Percentiles rank a stretch among this genome's conserved stretches.
Conservation (phyloP, 2,329 filamentous ascomycete species). For the Penicillium sp. region DNA sequence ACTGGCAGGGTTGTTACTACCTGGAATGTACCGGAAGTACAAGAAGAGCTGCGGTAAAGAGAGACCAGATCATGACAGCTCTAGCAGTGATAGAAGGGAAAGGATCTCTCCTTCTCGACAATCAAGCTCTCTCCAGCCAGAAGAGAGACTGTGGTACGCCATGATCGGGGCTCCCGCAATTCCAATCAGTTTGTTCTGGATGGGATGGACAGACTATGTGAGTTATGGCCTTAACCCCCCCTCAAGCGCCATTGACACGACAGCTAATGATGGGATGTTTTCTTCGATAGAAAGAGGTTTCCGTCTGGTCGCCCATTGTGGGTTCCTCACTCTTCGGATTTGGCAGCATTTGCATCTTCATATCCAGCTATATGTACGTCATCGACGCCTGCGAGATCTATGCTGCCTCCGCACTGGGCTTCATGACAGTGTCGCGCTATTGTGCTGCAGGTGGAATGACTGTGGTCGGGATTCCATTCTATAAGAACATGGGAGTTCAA, state of each 20-base stretch:
- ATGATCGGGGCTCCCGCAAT: not conserved
- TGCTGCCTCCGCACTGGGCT: constrained; percentile 52
- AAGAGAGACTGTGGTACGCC: constrained; percentile 5
- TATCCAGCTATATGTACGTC: constrained; percentile 57
- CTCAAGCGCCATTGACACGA: too few species aligned
- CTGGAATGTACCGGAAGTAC: too few species aligned
- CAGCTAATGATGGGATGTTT: too few species aligned
- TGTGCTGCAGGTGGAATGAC: constrained; percentile 42
- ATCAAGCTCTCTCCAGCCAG: too few species aligned
- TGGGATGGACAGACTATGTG: constrained; percentile 20
- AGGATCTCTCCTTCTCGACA: too few species aligned
- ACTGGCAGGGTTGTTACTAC: not conserved
- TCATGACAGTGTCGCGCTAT: too few species aligned
- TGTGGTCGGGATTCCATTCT: constrained; percentile 35
- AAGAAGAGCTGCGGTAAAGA: too few species aligned
- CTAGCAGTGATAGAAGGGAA: too few species aligned
- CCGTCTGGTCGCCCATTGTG: constrained; percentile 54
- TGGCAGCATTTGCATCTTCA: constrained; percentile 52
- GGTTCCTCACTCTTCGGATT: constrained; percentile 57
- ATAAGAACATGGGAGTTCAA: constrained; percentile 42
- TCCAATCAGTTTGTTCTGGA: constrained; percentile 2
- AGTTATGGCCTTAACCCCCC: too few species aligned
- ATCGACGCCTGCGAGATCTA: constrained; percentile 58
- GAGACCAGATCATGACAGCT: too few species aligned
- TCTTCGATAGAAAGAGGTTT: too few species aligned